A percentile compares a stretch with the other conserved stretches of the same genome.
Conservation (phyloP, 305 asterid species). For the Fraxinus sp. region DNA sequence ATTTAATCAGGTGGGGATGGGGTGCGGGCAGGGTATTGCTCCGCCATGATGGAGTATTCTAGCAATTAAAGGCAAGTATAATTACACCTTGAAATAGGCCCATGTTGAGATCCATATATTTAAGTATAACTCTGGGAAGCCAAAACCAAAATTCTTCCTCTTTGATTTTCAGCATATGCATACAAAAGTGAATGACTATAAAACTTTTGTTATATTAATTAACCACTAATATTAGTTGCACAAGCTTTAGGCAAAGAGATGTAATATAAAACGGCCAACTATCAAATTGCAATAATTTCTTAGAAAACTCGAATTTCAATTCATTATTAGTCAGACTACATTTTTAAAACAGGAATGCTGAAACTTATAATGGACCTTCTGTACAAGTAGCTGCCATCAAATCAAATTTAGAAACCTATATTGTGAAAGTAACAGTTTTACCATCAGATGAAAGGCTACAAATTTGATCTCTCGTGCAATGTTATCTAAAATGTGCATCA, state of each 20-base stretch:
- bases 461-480: not conserved
- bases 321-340: not conserved
- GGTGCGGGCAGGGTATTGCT: not conserved
- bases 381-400: not conserved
- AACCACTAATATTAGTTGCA: not conserved
- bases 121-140: not conserved
- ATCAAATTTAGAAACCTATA: not conserved
- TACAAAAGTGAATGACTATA: not conserved
- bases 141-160: not conserved
- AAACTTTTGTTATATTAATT: not conserved
- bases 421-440: not conserved
- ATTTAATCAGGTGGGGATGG: not conserved
- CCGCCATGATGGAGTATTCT: not conserved
- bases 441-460: not conserved
- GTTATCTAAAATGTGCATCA: not conserved
- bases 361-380: not conserved
- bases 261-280: not conserved
- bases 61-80: not conserved
- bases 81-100: not conserved
- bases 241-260: not conserved
- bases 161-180: not conserved
- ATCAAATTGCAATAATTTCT: not conserved
- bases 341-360: not conserved
- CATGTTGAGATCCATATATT: not conserved
- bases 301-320: not conserved